Conservation (phyloP, 2,329 filamentous ascomycete species). For the Cryphonectria nitschkei region DNA sequence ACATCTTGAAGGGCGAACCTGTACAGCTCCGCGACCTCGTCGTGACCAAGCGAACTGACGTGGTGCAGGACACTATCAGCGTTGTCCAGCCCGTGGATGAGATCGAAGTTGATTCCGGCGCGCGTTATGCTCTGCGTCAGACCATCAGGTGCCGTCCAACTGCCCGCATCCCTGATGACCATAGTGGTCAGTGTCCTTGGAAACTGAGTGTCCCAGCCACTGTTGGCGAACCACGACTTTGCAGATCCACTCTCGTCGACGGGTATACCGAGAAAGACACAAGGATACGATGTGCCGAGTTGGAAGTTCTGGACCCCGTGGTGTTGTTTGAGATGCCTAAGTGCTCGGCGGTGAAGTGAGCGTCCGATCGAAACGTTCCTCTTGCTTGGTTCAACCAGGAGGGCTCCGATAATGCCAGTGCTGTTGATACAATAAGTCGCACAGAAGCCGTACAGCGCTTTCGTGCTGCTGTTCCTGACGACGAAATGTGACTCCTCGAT, state of each 20-base stretch:
- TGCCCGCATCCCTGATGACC: slow-evolving; percentile 70
- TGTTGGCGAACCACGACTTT: slow-evolving; percentile 83
- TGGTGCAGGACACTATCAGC: slow-evolving; percentile 74
- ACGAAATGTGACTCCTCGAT: slow-evolving; percentile 87
- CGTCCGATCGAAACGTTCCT: slow-evolving; percentile 89
- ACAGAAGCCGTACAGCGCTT: slow-evolving; percentile 88
- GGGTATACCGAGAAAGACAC: slow-evolving; percentile 85
- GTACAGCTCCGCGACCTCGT: slow-evolving; percentile 81
- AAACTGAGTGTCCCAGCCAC: slow-evolving; percentile 80
- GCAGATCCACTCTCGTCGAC: slow-evolving; percentile 50
- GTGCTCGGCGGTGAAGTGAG: slow-evolving; percentile 83
- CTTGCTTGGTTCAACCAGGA: slow-evolving; percentile 88
- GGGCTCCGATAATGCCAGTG: slow-evolving; percentile 76
- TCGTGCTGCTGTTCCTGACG: slow-evolving; percentile 90
- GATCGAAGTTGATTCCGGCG: slow-evolving; percentile 77
- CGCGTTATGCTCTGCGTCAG: slow-evolving; percentile 74
- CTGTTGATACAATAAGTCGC: slow-evolving; percentile 79
- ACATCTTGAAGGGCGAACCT: slow-evolving; percentile 72
- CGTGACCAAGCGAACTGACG: slow-evolving; percentile 72
- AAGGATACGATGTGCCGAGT: slow-evolving; percentile 78
- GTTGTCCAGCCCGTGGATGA: slow-evolving; percentile 80
- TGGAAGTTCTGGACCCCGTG: slow-evolving; percentile 78
- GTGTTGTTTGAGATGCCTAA: slow-evolving; percentile 72
- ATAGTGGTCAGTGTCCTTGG: slow-evolving; percentile 66
- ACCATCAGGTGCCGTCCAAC: slow-evolving; percentile 77